phyloP scores from a whole-genome alignment of 192 early-diverging fungal genomes.

The Coemansia sp. region DNA sequence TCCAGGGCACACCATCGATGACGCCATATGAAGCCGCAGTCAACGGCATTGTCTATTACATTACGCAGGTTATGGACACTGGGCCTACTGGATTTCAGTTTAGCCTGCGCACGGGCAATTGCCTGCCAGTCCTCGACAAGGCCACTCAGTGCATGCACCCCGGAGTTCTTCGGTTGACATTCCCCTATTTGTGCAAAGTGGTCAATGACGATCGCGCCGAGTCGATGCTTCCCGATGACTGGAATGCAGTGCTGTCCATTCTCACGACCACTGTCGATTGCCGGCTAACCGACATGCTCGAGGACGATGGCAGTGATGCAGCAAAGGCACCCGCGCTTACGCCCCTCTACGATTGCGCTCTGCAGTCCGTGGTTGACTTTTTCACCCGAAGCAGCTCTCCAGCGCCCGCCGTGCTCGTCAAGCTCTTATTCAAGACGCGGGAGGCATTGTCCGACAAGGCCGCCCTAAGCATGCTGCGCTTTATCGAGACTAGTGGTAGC shows the following conservation, averaged over 20 bases:
- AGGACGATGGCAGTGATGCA: neutral
- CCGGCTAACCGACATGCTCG: conserved; percentile 20
- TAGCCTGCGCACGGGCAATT: conserved; percentile 53
- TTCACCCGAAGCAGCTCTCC: conserved; percentile 18
- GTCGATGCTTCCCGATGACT: conserved; percentile 44
- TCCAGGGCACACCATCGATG: conserved; percentile 22
- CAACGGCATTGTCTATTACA: conserved; percentile 55
- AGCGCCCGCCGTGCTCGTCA: conserved; percentile 17
- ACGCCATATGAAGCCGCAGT: conserved; percentile 49
- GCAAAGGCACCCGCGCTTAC: conserved; percentile 19
- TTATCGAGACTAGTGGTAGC: conserved; percentile 33
- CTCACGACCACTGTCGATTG: conserved; percentile 36
- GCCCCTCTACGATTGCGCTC: conserved; percentile 36
- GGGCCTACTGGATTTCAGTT: conserved; percentile 54
- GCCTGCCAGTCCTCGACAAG: conserved; percentile 50
- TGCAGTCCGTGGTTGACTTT: conserved; percentile 30
- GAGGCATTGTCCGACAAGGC: conserved; percentile 40
- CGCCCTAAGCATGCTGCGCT: conserved; percentile 38
- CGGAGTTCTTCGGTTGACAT: conserved; percentile 41
- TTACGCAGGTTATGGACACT: conserved; percentile 55
- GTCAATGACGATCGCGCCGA: conserved; percentile 49
- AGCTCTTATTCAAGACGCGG: conserved; percentile 41
- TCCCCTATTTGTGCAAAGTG: conserved; percentile 50
- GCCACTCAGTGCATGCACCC: conserved; percentile 46
- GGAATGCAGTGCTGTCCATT: conserved; percentile 38